These are phyloP conservation scores for Arxiozyma bovina DNA, from an alignment of 1,139 yeast species.

Conservation along the genomic window DNA sequence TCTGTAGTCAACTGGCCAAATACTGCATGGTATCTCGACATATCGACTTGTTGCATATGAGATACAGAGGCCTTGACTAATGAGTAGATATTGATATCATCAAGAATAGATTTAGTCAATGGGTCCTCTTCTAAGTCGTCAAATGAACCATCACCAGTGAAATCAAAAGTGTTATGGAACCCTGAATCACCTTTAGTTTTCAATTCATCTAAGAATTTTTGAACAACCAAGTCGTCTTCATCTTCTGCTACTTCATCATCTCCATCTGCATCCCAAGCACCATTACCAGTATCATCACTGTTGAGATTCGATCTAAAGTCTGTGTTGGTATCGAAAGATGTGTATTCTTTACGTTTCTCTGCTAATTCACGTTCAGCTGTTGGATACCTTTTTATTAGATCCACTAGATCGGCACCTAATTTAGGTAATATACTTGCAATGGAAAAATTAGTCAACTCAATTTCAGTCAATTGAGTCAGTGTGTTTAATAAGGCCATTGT, in stretches of 20 bases:
- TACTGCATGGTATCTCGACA: slow-evolving; percentile 31
- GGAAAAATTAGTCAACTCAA: slow-evolving; percentile 27
- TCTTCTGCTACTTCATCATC: slow-evolving; percentile 41
- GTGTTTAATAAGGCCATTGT: slow-evolving; percentile 57
- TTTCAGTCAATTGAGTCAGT: slow-evolving; percentile 28
- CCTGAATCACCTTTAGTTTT: slow-evolving; percentile 37
- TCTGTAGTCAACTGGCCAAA: slow-evolving; percentile 30
- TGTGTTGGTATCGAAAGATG: slow-evolving; percentile 34
- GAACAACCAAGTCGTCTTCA: slow-evolving; percentile 32
- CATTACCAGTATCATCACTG: slow-evolving; percentile 24
- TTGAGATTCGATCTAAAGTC: slow-evolving; percentile 25
- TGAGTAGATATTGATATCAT: slow-evolving; percentile 55
- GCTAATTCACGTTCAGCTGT: slow-evolving; percentile 58
- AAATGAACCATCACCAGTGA: slow-evolving; percentile 36
- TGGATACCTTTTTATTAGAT: slow-evolving; percentile 54
- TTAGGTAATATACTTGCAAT: slow-evolving; percentile 24
- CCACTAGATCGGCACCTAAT: slow-evolving; percentile 42
- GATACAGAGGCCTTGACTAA: slow-evolving; percentile 38
- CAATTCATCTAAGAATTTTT: slow-evolving; percentile 36
- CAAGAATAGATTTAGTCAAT: slow-evolving; percentile 67
- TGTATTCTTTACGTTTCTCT: slow-evolving; percentile 46
- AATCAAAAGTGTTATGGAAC: slow-evolving; percentile 32
- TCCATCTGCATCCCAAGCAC: slow-evolving; percentile 28
- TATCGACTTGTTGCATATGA: slow-evolving; percentile 30
- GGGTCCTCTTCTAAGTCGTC: slow-evolving; percentile 74